Percentiles rank a stretch among this genome's conserved stretches.
These are phyloP conservation scores for Penicillium alfredii DNA, from an alignment of 495 filamentous ascomycete species.

Conservation along the genomic window DNA sequence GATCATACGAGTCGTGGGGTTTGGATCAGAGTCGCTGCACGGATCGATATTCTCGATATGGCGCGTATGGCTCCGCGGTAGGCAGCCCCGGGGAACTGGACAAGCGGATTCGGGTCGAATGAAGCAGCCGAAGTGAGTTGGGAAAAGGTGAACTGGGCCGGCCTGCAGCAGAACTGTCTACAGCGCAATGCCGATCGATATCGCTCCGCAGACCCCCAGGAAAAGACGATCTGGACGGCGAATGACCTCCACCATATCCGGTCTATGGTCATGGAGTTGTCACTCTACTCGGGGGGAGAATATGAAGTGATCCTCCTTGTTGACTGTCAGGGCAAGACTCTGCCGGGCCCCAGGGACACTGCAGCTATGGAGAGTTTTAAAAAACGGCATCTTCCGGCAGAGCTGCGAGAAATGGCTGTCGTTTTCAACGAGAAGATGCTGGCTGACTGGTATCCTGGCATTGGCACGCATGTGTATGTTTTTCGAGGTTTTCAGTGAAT, in stretches of 20 bases:
- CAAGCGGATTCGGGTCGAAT: conserved; percentile 2
- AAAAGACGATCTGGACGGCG: conserved; percentile 20
- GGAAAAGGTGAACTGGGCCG: conserved; percentile 62
- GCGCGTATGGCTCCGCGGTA: conserved; percentile 40
- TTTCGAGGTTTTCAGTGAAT: background rate
- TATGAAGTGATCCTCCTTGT: conserved; percentile 69
- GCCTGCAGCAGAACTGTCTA: conserved; percentile 57
- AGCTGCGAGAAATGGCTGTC: conserved; percentile 59
- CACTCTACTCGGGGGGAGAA: conserved; percentile 63
- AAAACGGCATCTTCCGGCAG: conserved; percentile 49
- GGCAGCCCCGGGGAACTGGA: background rate
- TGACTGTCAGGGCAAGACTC: conserved; percentile 52
- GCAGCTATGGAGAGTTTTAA: conserved; percentile 39
- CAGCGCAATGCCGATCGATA: conserved; percentile 55
- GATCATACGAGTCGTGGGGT: conserved; percentile 37
- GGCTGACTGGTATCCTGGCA: conserved; percentile 11
- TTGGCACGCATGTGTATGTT: conserved; percentile 13
- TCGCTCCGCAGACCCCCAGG: background rate
- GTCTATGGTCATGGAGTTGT: conserved; percentile 63
- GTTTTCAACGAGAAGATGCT: conserved; percentile 48
- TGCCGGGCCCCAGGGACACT: conserved; percentile 38
- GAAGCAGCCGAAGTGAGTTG: conserved; percentile 40
- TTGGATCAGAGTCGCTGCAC: conserved; percentile 40
- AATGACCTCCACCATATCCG: conserved; percentile 66
- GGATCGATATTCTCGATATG: conserved; percentile 43